phyloP scores from a whole-genome alignment of 2,329 filamentous ascomycete genomes.

The Trichophyton simii region DNA sequence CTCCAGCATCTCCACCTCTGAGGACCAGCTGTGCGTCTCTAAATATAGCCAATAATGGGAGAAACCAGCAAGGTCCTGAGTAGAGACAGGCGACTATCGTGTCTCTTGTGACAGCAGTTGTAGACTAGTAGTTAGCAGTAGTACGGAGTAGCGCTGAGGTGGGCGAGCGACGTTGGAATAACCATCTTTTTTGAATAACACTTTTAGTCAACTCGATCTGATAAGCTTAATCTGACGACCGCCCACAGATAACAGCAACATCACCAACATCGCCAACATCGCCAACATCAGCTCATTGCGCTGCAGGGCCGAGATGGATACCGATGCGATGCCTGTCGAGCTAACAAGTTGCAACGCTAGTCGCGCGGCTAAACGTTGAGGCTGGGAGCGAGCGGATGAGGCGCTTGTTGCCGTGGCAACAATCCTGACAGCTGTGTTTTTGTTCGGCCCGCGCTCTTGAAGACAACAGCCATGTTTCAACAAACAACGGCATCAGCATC shows the following conservation, averaged over 20 bases:
- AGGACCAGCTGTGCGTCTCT: background rate
- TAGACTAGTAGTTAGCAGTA: background rate
- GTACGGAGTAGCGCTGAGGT: background rate
- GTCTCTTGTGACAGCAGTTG: too few relatives aligned
- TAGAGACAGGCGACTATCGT: too few relatives aligned
- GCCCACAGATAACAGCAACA: background rate
- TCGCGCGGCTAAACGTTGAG: slow-evolving; percentile 3
- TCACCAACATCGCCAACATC: too few relatives aligned
- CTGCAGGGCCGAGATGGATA: background rate
- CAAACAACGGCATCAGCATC: background rate
- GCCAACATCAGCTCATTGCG: background rate
- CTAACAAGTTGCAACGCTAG: background rate
- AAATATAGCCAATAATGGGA: background rate
- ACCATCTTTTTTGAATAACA: background rate
- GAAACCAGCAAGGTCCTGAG: too few relatives aligned
- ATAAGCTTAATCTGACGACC: background rate
- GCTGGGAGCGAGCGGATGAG: background rate
- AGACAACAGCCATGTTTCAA: background rate
- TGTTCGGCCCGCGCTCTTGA: background rate
- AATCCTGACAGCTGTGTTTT: background rate
- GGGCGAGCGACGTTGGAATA: background rate
- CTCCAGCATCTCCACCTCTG: background rate
- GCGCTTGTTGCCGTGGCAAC: slow-evolving; percentile 2
- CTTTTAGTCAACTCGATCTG: background rate
- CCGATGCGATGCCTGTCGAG: background rate